Conservation (phyloP, 345 rosid genomes). For the Eucalyptus curtisii region DNA sequence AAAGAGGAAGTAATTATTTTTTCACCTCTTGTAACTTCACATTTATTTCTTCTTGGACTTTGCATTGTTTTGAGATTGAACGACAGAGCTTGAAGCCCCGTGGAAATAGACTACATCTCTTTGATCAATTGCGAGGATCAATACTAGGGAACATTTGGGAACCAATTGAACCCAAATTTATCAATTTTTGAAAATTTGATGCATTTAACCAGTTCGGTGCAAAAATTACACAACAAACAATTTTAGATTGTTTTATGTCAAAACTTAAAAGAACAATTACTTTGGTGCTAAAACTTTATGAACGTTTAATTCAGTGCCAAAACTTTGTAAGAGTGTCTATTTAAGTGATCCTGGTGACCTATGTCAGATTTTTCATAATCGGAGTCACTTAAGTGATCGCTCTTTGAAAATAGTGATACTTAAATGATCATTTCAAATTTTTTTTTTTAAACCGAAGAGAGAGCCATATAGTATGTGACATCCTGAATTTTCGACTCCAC, state of each 20-base stretch:
- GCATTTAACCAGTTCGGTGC: neutral
- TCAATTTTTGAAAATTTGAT: neutral
- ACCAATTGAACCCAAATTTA: no score
- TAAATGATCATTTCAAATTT: no score
- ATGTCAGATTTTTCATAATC: no score
- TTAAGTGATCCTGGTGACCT: neutral
- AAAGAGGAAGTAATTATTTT: neutral
- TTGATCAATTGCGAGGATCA: neutral
- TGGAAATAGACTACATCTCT: neutral
- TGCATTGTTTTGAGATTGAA: neutral
- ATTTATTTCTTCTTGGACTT: neutral
- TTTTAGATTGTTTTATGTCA: no score
- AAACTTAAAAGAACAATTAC: neutral
- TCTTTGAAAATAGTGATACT: neutral
- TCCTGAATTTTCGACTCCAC: no score
- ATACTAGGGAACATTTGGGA: neutral
- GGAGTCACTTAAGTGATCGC: rapidly evolving
- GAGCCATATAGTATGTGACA: no score
- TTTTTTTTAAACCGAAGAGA: neutral
- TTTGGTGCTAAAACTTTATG: no score
- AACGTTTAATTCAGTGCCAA: no score
- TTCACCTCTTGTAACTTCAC: neutral
- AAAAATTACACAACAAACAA: neutral
- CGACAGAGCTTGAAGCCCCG: neutral
- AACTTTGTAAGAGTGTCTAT: neutral